These are phyloP conservation scores for Verticillium nonalfalfae DNA, from an alignment of 2,329 filamentous ascomycete genomes.

Conservation along the genomic window DNA sequence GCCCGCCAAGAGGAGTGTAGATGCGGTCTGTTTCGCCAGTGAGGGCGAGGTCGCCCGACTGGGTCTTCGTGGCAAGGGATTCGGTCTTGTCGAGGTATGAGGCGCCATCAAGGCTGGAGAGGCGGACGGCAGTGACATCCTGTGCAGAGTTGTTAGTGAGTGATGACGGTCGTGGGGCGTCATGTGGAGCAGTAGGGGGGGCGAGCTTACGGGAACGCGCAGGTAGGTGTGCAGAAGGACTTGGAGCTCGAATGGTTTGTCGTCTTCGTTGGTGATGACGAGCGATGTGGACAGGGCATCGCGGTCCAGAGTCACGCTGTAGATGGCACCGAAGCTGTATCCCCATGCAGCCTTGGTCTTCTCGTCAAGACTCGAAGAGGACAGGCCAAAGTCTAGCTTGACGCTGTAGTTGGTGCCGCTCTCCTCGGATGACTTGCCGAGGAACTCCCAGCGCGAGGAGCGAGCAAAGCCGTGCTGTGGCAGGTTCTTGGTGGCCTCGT, in stretches of 20 bases:
- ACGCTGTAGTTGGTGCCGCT: conserved; percentile 57
- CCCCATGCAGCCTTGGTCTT: conserved; percentile 71
- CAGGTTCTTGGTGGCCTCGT: conserved; percentile 71
- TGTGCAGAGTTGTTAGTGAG: conserved; percentile 26
- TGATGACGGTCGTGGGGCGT: not conserved
- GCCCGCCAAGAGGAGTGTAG: conserved; percentile 65
- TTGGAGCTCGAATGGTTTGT: conserved; percentile 82
- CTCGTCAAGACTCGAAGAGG: conserved; percentile 62
- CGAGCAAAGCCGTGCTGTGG: conserved; percentile 95
- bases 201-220: conserved; percentile 58
- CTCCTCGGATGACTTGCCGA: conserved; percentile 67
- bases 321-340: conserved; percentile 82
- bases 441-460: conserved; percentile 84
- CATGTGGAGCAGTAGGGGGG: not conserved
- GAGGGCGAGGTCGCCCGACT: conserved; percentile 60
- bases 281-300: conserved; percentile 73
- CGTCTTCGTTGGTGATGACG: conserved; percentile 83
- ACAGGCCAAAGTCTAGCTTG: conserved; percentile 94
- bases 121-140: conserved; percentile 70
- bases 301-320: conserved; percentile 79
- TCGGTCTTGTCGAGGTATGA: conserved; percentile 82
- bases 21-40: conserved; percentile 80
- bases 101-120: conserved; percentile 71
- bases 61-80: conserved; percentile 55
- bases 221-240: conserved; percentile 90